These are phyloP conservation scores for Talaromyces proteolyticus DNA, from an alignment of 495 filamentous ascomycete species.

Conservation along the genomic window DNA sequence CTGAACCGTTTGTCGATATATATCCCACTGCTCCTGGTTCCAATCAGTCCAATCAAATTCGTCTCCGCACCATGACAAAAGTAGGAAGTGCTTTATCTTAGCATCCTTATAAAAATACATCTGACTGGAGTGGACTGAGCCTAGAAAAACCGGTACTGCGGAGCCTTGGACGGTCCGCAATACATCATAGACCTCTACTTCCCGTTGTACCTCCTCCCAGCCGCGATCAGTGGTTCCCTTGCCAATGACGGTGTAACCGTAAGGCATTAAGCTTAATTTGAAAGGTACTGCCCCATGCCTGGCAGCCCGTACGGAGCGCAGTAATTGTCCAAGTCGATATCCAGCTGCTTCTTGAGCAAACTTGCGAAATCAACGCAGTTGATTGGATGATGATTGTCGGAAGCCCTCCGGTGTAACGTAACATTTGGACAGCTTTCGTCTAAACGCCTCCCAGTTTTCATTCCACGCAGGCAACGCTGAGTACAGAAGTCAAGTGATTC, in stretches of 20 bases:
- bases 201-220: constrained; percentile 28
- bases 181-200: constrained; percentile 31
- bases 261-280: constrained; percentile 26
- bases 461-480: constrained; percentile 37
- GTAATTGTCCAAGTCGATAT: constrained; percentile 19
- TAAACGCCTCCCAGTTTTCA: constrained; percentile 26
- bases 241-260: constrained; percentile 41
- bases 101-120: constrained; percentile 11
- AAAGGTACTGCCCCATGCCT: constrained; percentile 29
- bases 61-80: neutral
- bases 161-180: constrained; percentile 28
- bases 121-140: constrained; percentile 28
- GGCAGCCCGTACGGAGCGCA: constrained; percentile 16
- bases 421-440: constrained; percentile 40
- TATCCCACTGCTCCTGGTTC: neutral
- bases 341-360: constrained; percentile 17
- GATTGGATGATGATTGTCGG: constrained; percentile 14
- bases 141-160: constrained; percentile 34
- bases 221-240: constrained; percentile 35
- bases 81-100: neutral
- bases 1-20: neutral
- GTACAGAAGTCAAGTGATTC: constrained; percentile 31
- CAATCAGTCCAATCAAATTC: neutral
- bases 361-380: constrained; percentile 8
- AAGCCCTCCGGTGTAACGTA: constrained; percentile 17